These are phyloP conservation scores for Penicillium sp. DNA, from an alignment of 2,329 filamentous ascomycete species.

Conservation along the genomic window DNA sequence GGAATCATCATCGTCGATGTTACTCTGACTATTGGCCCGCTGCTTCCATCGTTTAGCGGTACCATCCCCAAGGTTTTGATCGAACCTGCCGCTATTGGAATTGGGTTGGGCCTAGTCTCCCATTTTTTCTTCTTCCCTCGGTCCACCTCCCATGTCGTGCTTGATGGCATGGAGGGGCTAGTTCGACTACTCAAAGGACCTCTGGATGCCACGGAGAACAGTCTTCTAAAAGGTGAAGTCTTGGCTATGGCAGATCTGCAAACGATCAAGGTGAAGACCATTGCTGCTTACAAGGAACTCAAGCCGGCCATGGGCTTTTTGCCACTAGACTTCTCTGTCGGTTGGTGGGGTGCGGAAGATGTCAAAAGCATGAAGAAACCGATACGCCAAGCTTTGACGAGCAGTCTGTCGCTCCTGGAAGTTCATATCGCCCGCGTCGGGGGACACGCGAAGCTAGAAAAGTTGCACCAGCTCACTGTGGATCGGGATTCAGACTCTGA, in stretches of 20 bases:
- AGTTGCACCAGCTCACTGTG: slow-evolving; percentile 11
- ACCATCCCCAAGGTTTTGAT: slow-evolving; percentile 44
- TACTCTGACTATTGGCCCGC: slow-evolving; percentile 47
- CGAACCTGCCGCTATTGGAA: slow-evolving; percentile 49
- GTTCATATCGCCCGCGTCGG: slow-evolving; percentile 42
- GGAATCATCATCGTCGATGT: slow-evolving; percentile 50
- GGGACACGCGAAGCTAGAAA: slow-evolving; percentile 21
- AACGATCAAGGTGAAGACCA: slow-evolving; percentile 35
- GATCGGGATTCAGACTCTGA: slow-evolving; percentile 9
- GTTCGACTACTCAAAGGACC: slow-evolving; percentile 31
- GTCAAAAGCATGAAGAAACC: slow-evolving; percentile 41
- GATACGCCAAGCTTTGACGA: slow-evolving; percentile 38
- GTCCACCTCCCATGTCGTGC: slow-evolving; percentile 49
- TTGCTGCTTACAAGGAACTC: slow-evolving; percentile 41
- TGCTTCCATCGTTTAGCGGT: slow-evolving; percentile 44
- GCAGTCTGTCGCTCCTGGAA: slow-evolving; percentile 43
- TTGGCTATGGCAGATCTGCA: slow-evolving; percentile 26
- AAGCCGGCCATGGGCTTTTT: slow-evolving; percentile 47
- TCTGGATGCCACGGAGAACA: slow-evolving; percentile 31
- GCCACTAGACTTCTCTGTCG: slow-evolving; percentile 49
- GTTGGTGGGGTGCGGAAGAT: slow-evolving; percentile 49
- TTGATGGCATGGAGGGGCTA: slow-evolving; percentile 36
- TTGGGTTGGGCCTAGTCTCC: slow-evolving; percentile 48
- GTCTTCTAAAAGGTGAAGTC: slow-evolving; percentile 18
- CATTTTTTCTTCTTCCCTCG: slow-evolving; percentile 52